Base-by-base conservation (phyloP, 805 yeast genomes). In the Saccharomycopsis babjevae region DNA sequence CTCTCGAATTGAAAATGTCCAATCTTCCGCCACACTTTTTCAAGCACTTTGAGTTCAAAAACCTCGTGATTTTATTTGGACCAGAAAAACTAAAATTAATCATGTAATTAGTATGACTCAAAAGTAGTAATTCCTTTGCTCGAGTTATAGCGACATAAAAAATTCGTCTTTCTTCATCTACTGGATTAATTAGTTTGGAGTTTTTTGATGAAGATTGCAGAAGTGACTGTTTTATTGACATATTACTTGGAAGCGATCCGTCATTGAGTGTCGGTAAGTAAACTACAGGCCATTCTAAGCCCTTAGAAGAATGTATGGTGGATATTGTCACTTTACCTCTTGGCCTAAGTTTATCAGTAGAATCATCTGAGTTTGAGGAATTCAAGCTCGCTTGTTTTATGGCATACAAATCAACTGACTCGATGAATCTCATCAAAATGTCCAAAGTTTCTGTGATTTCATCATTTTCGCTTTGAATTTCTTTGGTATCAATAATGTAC, bases 241-340 rank as follows among this genome's bases (percentile, higher is more conserved):
- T 69, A 64, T 71, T 67, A 3, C 85, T 82, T 0, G 96, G 96
- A 13, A 89, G 73, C 15, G 81, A 71, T 0, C 87, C 86, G 56
- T 87, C 89, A 38, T 80, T 76, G 18, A 88, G 72, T 0, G 89
- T 86, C 0, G 96, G 90, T 13, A 89, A 80, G 68, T 89, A 89
- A 0, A 93, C 97, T 15, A 89, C 82, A 0, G 96, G 93, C 97
- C 98, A 93, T 70, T 93, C 99, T 1, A 92, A 76, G 0, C 99
- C 99, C 70, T 93, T 93, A 1, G 97, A 84, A 0, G 91, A 89
- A 70, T 93, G 99, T 13, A 93, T 86, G 0, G 98, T 94, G 0
- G 96, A 86, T 0, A 93, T 72, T 0, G 80, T 72, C 0, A 83
- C 78, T n/a, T 66, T 67, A 1, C 73, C 76, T 3, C 61, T 61